Evolutionary conservation across 495 filamentous ascomycete species (phyloP).

Genomic region (Penicillium salamii): DNA sequence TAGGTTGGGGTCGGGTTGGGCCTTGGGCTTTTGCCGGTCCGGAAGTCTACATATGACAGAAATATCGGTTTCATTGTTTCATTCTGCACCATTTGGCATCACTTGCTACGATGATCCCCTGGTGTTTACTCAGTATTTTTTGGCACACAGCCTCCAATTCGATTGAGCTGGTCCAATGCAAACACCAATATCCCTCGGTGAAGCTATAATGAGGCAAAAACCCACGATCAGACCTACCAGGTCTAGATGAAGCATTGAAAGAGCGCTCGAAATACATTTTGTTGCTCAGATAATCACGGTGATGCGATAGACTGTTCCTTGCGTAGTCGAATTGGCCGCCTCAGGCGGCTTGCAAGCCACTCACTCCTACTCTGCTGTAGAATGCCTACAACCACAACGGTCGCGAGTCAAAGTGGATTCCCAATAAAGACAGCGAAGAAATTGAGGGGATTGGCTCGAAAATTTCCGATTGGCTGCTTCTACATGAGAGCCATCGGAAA

Average conservation of each 20-base stretch:
- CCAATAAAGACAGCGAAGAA: not conserved
- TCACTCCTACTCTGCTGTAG: not conserved
- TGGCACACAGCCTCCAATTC: not conserved
- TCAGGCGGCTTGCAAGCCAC: not conserved
- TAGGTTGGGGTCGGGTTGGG: too few species aligned
- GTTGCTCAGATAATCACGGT: not conserved
- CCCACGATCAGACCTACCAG: not conserved
- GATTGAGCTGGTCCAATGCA: constrained; percentile 2
- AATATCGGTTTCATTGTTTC: not conserved
- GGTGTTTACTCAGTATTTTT: not conserved
- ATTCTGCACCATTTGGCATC: not conserved
- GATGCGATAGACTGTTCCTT: constrained; percentile 5
- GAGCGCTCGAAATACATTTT: not conserved
- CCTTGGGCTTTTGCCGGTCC: too few species aligned
- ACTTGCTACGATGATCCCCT: too few species aligned
- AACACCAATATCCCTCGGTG: not conserved
- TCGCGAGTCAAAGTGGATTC: not conserved
- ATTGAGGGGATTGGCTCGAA: not conserved
- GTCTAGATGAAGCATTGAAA: not conserved
- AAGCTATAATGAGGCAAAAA: not conserved
- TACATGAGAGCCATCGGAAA: not conserved
- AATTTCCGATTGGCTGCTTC: not conserved
- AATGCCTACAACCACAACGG: not conserved
- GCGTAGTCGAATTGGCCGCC: not conserved
- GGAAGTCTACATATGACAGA: not conserved